Evolutionary conservation across 768 basidiomycete species (phyloP), one percentile per base, ranked within the genome.

Genomic region (Sarcomyxa edulis): DNA sequence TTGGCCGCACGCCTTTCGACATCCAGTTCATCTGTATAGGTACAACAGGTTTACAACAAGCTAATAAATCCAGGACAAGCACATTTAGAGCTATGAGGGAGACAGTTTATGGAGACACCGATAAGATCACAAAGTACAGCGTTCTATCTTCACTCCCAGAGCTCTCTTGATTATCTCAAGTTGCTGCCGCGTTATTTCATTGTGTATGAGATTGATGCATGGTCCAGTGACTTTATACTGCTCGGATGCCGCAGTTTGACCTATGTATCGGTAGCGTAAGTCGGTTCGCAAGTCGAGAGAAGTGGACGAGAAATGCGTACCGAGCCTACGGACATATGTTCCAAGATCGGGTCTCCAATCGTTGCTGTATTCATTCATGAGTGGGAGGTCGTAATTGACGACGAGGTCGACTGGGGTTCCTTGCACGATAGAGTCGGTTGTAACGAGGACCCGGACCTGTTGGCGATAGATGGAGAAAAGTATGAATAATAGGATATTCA

Each of bases 341-440:
- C 98, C 96, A 32, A 93, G 72, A 56, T 99, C 96, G 1, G 92
- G 91, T 42, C 64, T 68, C 48, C 59, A 72, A 45, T 86, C 83
- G 16, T 56, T 59, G 6, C 56, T 50, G 47, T 65, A 59, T 51
- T 88, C 85, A 48, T 78, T 83, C 75, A 88, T 78, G 32, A 92
- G 65, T 0, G 94, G 93, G 18, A 96, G 74, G 55, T 97, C 94
- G 55, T 98, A 99, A 64, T 98, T 98, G 60, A 99, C 92, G n/a
- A 98, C 95, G 92, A 99, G 93, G 71, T 97, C 98, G 51, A 99
- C 96, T 67, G 97, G 95, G 65, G 98, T 98, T 29, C 96, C 96
- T 12, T 95, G 82, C 1, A 95, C 94, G 47, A 98, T 87, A 54
- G 98, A 96, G 61, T 99, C 98, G 26, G 96, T 99, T 37, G 96